These are phyloP conservation scores for Alliaria petiolata DNA, from an alignment of 345 rosid genomes.

Conservation along the genomic window DNA sequence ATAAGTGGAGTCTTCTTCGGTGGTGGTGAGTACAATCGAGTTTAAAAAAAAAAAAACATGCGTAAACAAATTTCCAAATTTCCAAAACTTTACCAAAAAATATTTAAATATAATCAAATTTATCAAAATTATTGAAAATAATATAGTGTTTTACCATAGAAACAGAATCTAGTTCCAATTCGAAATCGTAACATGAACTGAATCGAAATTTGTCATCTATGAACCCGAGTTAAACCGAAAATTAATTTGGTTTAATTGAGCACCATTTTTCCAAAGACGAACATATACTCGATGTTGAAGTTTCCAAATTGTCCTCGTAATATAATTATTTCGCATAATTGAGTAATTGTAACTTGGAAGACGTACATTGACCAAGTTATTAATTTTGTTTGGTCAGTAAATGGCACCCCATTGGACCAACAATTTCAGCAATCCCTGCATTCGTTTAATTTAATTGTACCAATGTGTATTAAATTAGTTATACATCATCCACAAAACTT, in stretches of 20 bases:
- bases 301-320: too few relatives aligned
- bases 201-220: neutral
- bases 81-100: neutral
- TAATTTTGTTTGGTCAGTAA: constrained; percentile 1
- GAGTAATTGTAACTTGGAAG: constrained; percentile 1
- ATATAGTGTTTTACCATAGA: too few relatives aligned
- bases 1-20: neutral
- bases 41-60: too few relatives aligned
- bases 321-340: neutral
- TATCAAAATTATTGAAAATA: too few relatives aligned
- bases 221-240: neutral
- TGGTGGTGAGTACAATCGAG: neutral
- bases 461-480: neutral
- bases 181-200: neutral
- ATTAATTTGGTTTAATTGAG: neutral
- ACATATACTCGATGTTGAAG: neutral
- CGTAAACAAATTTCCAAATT: neutral
- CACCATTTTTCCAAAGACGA: neutral
- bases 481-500: neutral
- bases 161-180: neutral
- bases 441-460: neutral
- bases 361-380: constrained; percentile 20
- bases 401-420: constrained; percentile 28
- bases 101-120: too few relatives aligned
- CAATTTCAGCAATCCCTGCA: constrained; percentile 18